Percentiles rank a stretch among this genome's conserved stretches.
Evolutionary conservation across 106 monocot species (phyloP).

Genomic region (Ottelia alismoides): DNA sequence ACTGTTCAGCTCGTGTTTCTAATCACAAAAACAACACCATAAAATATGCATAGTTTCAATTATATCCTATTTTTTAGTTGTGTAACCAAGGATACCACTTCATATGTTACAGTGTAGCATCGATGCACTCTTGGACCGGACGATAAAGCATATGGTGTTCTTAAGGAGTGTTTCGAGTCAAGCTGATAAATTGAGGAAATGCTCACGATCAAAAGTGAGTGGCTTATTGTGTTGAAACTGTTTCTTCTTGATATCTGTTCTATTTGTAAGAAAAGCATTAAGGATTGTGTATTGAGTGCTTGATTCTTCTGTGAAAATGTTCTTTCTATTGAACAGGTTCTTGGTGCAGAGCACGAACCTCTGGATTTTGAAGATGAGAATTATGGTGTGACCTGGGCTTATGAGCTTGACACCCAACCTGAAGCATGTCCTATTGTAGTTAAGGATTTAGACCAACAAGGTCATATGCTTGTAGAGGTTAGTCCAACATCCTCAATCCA

Average conservation of each 20-base stretch:
- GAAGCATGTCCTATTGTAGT: slow-evolving; percentile 40
- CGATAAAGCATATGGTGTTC: slow-evolving; percentile 77
- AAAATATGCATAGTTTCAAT: background rate
- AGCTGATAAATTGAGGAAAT: slow-evolving; percentile 49
- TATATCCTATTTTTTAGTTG: background rate
- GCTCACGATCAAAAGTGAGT: slow-evolving; percentile 22
- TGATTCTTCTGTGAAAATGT: background rate
- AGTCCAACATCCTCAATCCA: no score
- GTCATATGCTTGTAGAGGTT: slow-evolving; percentile 91
- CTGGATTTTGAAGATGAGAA: background rate
- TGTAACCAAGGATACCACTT: background rate
- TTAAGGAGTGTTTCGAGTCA: slow-evolving; percentile 45
- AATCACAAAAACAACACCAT: background rate
- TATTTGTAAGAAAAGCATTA: background rate
- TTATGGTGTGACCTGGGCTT: slow-evolving; percentile 19
- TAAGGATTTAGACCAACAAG: slow-evolving; percentile 62
- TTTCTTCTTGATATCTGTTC: background rate
- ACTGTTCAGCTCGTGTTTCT: background rate
- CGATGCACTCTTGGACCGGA: slow-evolving; percentile 55
- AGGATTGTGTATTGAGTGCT: background rate
- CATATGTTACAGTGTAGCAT: slow-evolving; percentile 87
- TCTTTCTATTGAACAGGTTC: slow-evolving; percentile 14
- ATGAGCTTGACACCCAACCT: slow-evolving; percentile 17
- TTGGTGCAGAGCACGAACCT: background rate
- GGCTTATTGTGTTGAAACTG: background rate